phyloP scores from a whole-genome alignment of 257 asterid species.

The Apocynum venetum region DNA sequence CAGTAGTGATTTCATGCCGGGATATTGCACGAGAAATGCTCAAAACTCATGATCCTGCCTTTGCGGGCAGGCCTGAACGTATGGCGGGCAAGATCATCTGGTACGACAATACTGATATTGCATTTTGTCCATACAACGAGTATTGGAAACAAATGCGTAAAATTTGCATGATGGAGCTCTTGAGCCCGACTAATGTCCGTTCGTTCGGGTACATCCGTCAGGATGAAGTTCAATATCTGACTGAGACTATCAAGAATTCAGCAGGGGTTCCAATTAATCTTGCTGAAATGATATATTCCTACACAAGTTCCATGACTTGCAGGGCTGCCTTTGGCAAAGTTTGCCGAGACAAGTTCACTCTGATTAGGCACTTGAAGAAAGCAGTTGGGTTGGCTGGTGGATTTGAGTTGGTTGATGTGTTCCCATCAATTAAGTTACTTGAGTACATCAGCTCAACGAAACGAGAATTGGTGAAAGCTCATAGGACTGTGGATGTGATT shows the following conservation, averaged over 20 bases:
- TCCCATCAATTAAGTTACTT: constrained; percentile 33
- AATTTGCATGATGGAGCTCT: constrained; percentile 1
- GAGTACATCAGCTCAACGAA: constrained; percentile 8
- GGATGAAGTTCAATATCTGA: not conserved
- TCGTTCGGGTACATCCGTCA: not conserved
- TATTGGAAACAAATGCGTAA: constrained; percentile 5
- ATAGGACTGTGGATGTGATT: constrained; percentile 18
- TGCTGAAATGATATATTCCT: not conserved
- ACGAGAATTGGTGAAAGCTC: constrained; percentile 13
- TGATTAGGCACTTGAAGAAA: constrained; percentile 18
- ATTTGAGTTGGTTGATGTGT: constrained; percentile 29
- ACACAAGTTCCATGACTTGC: constrained; percentile 6
- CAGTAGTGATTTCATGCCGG: not conserved
- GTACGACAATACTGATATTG: not conserved
- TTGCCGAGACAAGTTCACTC: not conserved
- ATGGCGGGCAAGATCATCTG: not conserved
- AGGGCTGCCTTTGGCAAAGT: constrained; percentile 14
- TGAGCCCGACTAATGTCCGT: not conserved
- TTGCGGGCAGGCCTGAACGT: not conserved
- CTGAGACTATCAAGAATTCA: not conserved
- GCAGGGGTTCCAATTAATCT: not conserved
- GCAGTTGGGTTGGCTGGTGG: constrained; percentile 19
- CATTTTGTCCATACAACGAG: not conserved
- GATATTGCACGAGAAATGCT: not conserved
- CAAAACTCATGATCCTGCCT: not conserved